Base-by-base conservation (phyloP, 2,329 filamentous ascomycete species). In the Alternaria sp. region DNA sequence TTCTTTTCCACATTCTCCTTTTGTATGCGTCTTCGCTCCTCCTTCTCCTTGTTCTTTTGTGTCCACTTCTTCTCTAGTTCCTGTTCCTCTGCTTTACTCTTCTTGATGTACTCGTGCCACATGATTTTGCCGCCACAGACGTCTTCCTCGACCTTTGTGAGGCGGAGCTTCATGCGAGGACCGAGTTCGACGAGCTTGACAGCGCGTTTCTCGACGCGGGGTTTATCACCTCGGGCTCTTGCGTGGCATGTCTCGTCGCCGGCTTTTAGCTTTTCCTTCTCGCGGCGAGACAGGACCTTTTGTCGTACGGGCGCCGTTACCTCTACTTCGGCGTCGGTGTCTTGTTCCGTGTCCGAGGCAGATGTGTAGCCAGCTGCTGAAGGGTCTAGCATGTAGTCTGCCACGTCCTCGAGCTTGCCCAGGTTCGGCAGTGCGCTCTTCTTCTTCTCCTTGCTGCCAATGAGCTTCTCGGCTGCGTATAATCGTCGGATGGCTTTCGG, bases 101-200 rank as follows among this genome's bases (percentile, higher is more conserved):
- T 99, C 74, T 89, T 86, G 52, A 98, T 88, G 74, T 92, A 96
- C 75, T 97, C 93, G 77, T 99, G 95, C 95, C 95, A 99, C 90
- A 99, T 91, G 56, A 97, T 86, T 76, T 92, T 95, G 49, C 95
- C 95, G 26, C 86, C 85, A 71, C 93, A 97, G 6, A 98, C 79
- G 1, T 94, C 95, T 69, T 99, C 95, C 74, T 99, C 95, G 4
- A 99, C 93, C 81, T 99, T 99, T 54, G 92, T 93, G 79, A 99
- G 82, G 31, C 94, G 88, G 39, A 99, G 81, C 60, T 87, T 90
- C 90, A 99, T 89, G 53, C 95, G 87, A 1, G 95, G 95, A 0
- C 95, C 95, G 0, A 99, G 81, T 79, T 99, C 95, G 3, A 96
- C 89, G 6, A 99, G 83, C 76, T 96, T 97, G 23, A 99, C 91